Evolutionary conservation across 116 monocot species (phyloP), one percentile per base, ranked within the genome.

Genomic region (Iris pallida): DNA sequence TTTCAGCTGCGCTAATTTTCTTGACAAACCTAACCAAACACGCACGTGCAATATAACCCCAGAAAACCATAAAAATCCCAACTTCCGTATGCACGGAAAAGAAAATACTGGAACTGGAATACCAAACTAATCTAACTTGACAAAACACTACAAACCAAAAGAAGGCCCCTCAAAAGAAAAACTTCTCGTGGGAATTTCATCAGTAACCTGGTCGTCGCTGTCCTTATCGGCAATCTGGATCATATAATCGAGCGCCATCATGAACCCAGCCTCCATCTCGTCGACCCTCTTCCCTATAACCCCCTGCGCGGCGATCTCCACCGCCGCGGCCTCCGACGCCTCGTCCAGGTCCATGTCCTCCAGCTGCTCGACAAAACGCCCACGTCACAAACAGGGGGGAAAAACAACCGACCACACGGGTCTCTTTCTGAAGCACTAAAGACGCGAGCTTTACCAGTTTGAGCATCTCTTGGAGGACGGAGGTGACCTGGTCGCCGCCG

Each of bases 181-280:
- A 8, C 10, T 12, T 3, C 4, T 18, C 42, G 6, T n/a, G 61
- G 42, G 75, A 58, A 51, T 75, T 65, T 53, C 17, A 61, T 47
- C 54, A 67, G 16, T 65, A 65, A 96, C 96, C 86, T 91, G 82
- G 13, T 85, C 78, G 56, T 96, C 96, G 16, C 70, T 67, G 66
- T 96, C 96, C 73, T 85, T 91, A 0, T 83, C 82, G 8, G 96
- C 91, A 55, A 78, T 59, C 72, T 81, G 72, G 16, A 96, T 96
- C 91, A 91, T 96, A 77, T 86, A 96, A 65, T 96, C 91, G 54
- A 96, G 64, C 7, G 96, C 96, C 86, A 89, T 89, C 73, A 97
- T 85, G 79, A 97, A 97, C 11, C 96, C 96, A 58, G 92, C 72
- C 71, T 97, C 92, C 96, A 97, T 97, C 85, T 97, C 92, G 46